These are phyloP conservation scores for Helotiales sp. DNA, from an alignment of 2,329 filamentous ascomycete genomes.

Conservation along the genomic window DNA sequence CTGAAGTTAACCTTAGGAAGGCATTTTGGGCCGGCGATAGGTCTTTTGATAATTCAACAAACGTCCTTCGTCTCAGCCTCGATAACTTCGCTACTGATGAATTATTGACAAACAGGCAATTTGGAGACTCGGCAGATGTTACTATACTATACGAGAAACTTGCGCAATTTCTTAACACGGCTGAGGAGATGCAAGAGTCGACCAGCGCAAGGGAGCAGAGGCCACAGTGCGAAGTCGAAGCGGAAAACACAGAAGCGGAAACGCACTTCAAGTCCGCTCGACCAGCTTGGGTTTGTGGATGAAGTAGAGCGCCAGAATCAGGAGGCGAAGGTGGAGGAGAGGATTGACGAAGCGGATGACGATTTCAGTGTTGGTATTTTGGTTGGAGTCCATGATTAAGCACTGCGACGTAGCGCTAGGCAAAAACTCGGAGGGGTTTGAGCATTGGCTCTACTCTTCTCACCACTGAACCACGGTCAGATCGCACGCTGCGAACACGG, in stretches of 20 bases:
- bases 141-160: conserved; percentile 7
- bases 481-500: background rate
- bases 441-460: background rate
- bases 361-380: background rate
- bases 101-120: conserved; percentile 3
- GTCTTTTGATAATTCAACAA: conserved; percentile 13
- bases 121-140: conserved; percentile 8
- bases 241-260: conserved; percentile 12
- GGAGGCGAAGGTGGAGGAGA: conserved; percentile 6
- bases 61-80: conserved; percentile 14
- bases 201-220: background rate
- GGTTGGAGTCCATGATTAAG: conserved; percentile 5
- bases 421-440: background rate
- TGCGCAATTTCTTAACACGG: conserved; percentile 11
- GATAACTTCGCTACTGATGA: conserved; percentile 11
- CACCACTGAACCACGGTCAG: background rate
- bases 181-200: no score
- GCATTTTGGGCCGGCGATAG: conserved; percentile 14
- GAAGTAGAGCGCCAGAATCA: conserved; percentile 5
- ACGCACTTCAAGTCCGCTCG: conserved; percentile 5
- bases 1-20: no score
- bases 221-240: conserved; percentile 11
- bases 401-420: no score
- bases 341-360: conserved; percentile 2
- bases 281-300: conserved; percentile 10